Base-by-base conservation (phyloP, 164 flowering plant species). In the Stephania cephalantha region DNA sequence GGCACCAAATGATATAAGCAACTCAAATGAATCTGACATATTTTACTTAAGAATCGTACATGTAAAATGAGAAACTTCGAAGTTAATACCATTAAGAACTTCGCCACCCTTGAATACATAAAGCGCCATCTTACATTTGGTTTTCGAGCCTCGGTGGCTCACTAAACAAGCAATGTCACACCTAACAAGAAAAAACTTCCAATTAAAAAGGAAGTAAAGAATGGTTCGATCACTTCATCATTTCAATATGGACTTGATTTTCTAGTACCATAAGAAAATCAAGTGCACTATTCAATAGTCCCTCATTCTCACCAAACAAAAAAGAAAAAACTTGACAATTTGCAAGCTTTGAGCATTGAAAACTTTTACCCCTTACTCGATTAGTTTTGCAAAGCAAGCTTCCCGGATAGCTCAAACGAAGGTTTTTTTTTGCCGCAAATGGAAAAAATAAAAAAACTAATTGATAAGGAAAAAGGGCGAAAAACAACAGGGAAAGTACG, bases 371-470 rank as follows among this genome's bases (percentile, higher is more conserved):
- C 79, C 85, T 89, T n/a, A 92, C 89, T 82, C 97, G 85, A 81
- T 96, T 96, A 22, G 99, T 96, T 85, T 96, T 3, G 81, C 95
- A 64, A n/a, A n/a, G 99, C 97, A 86, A 96, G 99, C 83, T 94
- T 94, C 78, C 99, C 99, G 71, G 99, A 96, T 55, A 94, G 83
- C 86, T 94, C 99, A 84, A 92, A 96, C 72, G 99, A 92, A 69
- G 99, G 98, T 79, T 96, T 86, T 85, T 79, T 96, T 86, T 85
- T 92, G 85, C 99, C 92, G 95, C 83, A 90, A 76, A 68, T 25
- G 42, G 42, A 35, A 20, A 66, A 17, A 68, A 46, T 31, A 75
- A 55, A 68, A 46, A 45, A 75, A 55, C 48, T 17, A 35, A 72
- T 12, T 31, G 30, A 5, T 58, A 61, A 42, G 68, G 67, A 25